Percentiles rank a stretch among this genome's conserved stretches.
Conservation (phyloP, 192 early-diverging fungal genomes). For the Linderina pennispora region DNA sequence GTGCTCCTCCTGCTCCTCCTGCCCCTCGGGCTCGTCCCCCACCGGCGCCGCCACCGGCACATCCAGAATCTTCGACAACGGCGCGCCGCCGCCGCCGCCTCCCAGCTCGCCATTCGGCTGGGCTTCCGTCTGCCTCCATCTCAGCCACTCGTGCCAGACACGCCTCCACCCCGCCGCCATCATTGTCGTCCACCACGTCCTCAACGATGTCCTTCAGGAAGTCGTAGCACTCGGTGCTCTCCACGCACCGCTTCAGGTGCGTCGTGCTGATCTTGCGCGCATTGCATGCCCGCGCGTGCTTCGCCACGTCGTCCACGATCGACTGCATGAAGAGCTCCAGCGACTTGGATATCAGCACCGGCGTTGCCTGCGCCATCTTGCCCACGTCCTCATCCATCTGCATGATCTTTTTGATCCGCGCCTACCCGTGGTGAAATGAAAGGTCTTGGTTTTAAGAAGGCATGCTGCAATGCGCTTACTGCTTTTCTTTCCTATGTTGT, state of each 20-base stretch:
- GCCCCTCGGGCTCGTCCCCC: conserved; percentile 16
- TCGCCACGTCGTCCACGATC: conserved; percentile 80
- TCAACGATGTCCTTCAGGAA: conserved; percentile 88
- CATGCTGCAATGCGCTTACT: not conserved
- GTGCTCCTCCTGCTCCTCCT: conserved; percentile 20
- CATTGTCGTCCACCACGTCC: conserved; percentile 65
- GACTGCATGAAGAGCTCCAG: conserved; percentile 95
- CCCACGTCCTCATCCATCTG: conserved; percentile 98
- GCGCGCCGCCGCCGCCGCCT: conserved; percentile 43
- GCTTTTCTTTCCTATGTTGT: too few relatives aligned
- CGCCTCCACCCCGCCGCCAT: conserved; percentile 36
- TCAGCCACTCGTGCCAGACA: conserved; percentile 39
- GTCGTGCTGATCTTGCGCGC: conserved; percentile 79
- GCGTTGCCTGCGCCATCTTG: conserved; percentile 96
- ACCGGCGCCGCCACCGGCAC: conserved; percentile 1
- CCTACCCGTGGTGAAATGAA: conserved; percentile 49
- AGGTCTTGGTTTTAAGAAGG: not conserved
- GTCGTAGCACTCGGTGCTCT: conserved; percentile 84
- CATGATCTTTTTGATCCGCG: conserved; percentile 99
- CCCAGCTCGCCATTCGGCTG: conserved; percentile 8
- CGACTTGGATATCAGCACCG: conserved; percentile 83
- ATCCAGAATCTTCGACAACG: conserved; percentile 41
- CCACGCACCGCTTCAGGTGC: conserved; percentile 77
- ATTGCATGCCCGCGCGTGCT: conserved; percentile 69
- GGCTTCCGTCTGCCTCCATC: conserved; percentile 5